Evolutionary conservation across 2,329 filamentous ascomycete genomes (phyloP), one percentile per base, ranked within the genome.

Genomic region (Cordyceps fumosorosea): DNA sequence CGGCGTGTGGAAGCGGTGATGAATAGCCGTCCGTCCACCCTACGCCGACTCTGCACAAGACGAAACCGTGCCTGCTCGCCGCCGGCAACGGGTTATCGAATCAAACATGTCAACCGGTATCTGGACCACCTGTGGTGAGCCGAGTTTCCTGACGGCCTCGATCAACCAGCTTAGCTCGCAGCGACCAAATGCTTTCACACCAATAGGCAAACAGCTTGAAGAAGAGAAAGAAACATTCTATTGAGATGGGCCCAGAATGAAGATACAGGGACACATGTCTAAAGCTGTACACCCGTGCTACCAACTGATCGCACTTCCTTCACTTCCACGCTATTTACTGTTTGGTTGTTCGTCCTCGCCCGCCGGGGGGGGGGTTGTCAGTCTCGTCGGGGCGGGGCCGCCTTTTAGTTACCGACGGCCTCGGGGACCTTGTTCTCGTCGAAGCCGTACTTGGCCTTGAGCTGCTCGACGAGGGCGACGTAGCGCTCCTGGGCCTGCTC

Each of bases 401-500:
- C 37, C 10, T 14, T 60, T 68, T 69, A 70, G 63, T 62, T 69
- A 64, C 74, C 74, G 54, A 88, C 82, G 57, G 79, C 72, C 80
- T 88, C 85, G 67, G 85, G 84, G 65, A 69, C 75, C 82, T 88
- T 88, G 76, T 83, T 79, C 65, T 78, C 80, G 73, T 90, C 84
- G 75, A 81, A 89, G 63, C 87, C 89, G 75, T 88, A 84, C 74
- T 84, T 83, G 64, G 70, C 76, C 83, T 95, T 91, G 71, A 96
- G 76, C 70, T 80, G 74, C 76, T 91, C 86, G 66, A 95, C 85
- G 65, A 88, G 78, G 68, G 81, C 80, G 69, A 96, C 83, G 77
- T 96, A 97, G 72, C 83, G 79, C 73, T 85, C 81, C 83, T 96
- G 89, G 22, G 92, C 92, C 66, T 86, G 75, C 66, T 88, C 82